These are phyloP conservation scores for Prunus mongolica DNA, from an alignment of 306 rosid species.

Conservation along the genomic window DNA sequence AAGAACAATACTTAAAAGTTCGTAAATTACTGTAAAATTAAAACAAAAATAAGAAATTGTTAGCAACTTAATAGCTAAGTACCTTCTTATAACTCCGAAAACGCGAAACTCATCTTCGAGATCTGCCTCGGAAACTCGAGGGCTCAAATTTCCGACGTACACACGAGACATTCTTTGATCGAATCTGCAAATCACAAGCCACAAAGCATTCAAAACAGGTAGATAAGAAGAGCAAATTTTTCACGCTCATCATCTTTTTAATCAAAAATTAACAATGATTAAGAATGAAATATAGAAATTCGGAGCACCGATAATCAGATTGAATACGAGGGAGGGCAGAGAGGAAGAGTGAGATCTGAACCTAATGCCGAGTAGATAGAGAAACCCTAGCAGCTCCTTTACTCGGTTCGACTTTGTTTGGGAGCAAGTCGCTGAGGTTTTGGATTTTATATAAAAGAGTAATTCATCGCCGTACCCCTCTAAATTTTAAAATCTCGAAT, in stretches of 20 bases:
- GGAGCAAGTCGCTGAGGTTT: background rate
- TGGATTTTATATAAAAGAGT: background rate
- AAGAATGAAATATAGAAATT: background rate
- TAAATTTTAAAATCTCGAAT: background rate
- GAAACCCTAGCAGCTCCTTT: slow-evolving; percentile 44
- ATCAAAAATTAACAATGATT: background rate
- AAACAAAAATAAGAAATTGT: background rate
- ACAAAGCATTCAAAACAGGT: background rate
- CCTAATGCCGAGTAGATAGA: slow-evolving; percentile 3
- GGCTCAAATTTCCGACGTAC: slow-evolving; percentile 88
- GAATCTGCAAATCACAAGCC: slow-evolving; percentile 27
- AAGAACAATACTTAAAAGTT: background rate
- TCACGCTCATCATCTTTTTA: background rate
- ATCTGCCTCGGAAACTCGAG: slow-evolving; percentile 88
- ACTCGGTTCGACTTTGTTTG: background rate
- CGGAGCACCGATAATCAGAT: background rate
- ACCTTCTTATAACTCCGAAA: slow-evolving; percentile 95
- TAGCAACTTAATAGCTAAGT: background rate
- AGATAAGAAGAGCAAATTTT: background rate
- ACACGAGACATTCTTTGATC: slow-evolving; percentile 78
- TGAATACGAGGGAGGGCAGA: too few relatives aligned
- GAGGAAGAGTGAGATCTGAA: slow-evolving; percentile 25
- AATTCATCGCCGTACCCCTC: background rate
- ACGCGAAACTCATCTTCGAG: slow-evolving; percentile 95
- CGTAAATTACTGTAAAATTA: background rate